Percentiles rank a stretch among this genome's conserved stretches.
phyloP scores from a whole-genome alignment of 768 basidiomycete species.

The Hortiboletus campestris region DNA sequence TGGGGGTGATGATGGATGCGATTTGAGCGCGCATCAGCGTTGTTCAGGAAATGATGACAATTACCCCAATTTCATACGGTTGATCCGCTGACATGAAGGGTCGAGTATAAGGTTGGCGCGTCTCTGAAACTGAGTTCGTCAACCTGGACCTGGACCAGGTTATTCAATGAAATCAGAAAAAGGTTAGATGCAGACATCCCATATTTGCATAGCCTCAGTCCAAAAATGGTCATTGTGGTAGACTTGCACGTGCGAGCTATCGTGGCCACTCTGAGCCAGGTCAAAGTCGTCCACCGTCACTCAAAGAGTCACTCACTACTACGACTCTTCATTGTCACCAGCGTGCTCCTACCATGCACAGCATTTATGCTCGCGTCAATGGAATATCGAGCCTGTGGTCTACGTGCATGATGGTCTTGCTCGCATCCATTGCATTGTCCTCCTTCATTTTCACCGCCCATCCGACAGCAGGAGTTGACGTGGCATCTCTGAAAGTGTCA shows the following conservation, averaged over 20 bases:
- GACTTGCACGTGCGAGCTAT: slow-evolving; percentile 7
- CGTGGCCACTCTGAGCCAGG: background rate
- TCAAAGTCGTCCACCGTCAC: background rate
- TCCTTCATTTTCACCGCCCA: slow-evolving; percentile 62
- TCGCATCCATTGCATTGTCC: slow-evolving; percentile 70
- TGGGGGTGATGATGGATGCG: slow-evolving; percentile 7
- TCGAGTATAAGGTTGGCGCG: slow-evolving; percentile 2
- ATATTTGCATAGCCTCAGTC: background rate
- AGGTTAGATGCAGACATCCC: background rate
- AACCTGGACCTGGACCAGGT: too few species aligned
- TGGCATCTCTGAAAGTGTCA: slow-evolving; percentile 77
- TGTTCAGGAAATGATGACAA: slow-evolving; percentile 2
- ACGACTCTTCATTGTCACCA: background rate
- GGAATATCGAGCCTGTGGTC: slow-evolving; percentile 72
- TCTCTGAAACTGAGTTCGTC: slow-evolving; percentile 8
- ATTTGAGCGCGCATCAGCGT: background rate
- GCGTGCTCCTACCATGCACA: slow-evolving; percentile 54
- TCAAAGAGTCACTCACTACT: too few species aligned
- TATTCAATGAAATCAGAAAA: background rate
- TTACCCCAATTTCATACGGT: slow-evolving; percentile 2
- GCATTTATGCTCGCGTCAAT: slow-evolving; percentile 66
- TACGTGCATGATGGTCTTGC: slow-evolving; percentile 69
- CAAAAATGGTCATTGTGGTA: slow-evolving; percentile 9
- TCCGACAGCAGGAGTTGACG: slow-evolving; percentile 54
- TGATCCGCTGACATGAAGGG: slow-evolving; percentile 10